Evolutionary conservation across 192 early-diverging fungal species (phyloP), one percentile per base, ranked within the genome.

Genomic region (Geosiphon pyriformis): DNA sequence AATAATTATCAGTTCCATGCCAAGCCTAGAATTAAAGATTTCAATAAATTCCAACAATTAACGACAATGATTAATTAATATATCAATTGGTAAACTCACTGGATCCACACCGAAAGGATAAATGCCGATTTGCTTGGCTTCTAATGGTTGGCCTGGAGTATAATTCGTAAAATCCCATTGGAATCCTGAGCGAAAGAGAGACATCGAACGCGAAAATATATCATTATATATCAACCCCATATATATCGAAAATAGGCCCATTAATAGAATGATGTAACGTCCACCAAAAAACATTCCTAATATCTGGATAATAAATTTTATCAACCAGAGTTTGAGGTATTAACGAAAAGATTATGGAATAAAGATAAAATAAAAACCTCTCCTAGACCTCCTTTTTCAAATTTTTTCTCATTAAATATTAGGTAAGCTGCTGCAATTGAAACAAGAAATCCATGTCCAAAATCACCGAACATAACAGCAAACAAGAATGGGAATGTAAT

Each of bases 401-500:
- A 79, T 66, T 82, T 79, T 74, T 86, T 85, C 80, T 99, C 97
- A 66, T 91, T 87, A 33, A 79, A 35, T 55, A 89, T 84, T 70
- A 99, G 76, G 70, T 88, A 91, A 1, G 81, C 70, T 4, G 88
- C 93, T 64, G 76, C 70, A n/a, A 90, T 64, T 3, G 92, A 79
- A 79, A 99, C 83, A 48, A 99, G 65, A 34, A 94, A 72, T 27
- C 95, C 97, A 71, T 99, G 97, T 53, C 97, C 97, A 34, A 96
- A 84, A 77, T 99, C 97, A 63, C 97, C 97, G 83, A 99, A 99
- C 97, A 99, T 99, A 62, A 99, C 85, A 51, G 97, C 95, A 78
- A 99, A 99, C 60, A 99, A 76, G 74, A 99, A 99, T n/a, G 97
- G 97, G 82, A 99, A 99, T 0, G 93, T 94, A 47, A 98, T 96